Percentiles rank a stretch among this genome's conserved stretches.
Evolutionary conservation across 345 rosid species (phyloP).

Genomic region (Eucalyptus erythrocorys): DNA sequence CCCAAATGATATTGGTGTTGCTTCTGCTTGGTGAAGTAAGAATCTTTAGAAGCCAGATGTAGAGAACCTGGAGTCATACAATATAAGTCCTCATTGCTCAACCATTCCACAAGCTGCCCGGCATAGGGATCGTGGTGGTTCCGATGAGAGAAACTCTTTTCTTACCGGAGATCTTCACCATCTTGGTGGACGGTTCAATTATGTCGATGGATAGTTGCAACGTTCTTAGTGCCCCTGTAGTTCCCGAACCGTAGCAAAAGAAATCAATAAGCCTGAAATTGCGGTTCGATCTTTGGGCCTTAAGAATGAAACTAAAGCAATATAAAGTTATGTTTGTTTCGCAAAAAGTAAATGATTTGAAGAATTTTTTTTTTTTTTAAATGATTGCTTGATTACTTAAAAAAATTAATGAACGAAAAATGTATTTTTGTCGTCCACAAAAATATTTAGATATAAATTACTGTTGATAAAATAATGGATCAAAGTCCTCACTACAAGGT

Average conservation of each 20-base stretch:
- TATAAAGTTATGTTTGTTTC: accelerated
- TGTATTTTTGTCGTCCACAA: accelerated
- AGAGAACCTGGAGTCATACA: not conserved
- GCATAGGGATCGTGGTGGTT: not conserved
- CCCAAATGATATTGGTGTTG: not conserved
- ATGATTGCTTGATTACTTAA: not conserved
- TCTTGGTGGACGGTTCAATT: not conserved
- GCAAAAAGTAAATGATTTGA: not conserved
- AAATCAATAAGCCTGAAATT: not conserved
- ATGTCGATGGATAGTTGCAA: not conserved
- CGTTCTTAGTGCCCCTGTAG: not conserved
- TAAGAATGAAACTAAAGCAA: not conserved
- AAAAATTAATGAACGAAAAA: no score
- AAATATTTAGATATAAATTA: no score
- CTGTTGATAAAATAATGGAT: accelerated
- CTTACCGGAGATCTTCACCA: not conserved
- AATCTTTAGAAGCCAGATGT: not conserved
- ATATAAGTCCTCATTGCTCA: not conserved
- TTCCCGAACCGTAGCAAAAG: not conserved
- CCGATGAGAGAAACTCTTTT: not conserved
- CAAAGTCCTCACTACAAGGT: no score
- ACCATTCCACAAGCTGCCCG: not conserved
- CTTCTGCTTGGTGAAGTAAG: not conserved
- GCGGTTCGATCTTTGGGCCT: not conserved
- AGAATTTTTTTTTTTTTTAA: no score